Percentiles rank a stretch among this genome's conserved stretches.
Evolutionary conservation across 371 early-diverging fungal species (phyloP).

Genomic region (Synchytrium microbalum): DNA sequence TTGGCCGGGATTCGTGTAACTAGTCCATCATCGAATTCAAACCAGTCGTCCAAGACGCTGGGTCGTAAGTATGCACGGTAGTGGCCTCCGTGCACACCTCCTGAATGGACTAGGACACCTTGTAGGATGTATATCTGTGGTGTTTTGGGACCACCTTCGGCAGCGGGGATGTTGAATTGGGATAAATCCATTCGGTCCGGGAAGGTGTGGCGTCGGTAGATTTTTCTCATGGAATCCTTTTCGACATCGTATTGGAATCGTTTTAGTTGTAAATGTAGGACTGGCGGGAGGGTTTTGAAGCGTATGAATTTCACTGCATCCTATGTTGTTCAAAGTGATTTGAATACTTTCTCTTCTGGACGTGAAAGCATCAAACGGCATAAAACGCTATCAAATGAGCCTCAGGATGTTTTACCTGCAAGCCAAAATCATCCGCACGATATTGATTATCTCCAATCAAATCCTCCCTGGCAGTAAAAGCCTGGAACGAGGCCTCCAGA

Average conservation of each 20-base stretch:
- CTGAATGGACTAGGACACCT: conserved; percentile 34
- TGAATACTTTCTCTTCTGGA: no score
- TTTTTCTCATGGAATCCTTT: background rate
- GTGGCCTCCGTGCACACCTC: conserved; percentile 32
- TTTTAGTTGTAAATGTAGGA: background rate
- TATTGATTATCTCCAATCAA: background rate
- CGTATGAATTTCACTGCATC: background rate
- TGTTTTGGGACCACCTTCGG: background rate
- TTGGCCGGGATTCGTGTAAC: background rate
- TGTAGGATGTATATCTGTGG: conserved; percentile 11
- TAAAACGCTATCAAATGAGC: no score
- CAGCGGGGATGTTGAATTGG: background rate
- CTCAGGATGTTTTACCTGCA: background rate
- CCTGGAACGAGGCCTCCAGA: background rate
- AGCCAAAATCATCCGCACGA: background rate
- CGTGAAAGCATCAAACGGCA: no score
- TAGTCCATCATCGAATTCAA: background rate
- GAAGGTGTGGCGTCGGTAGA: background rate
- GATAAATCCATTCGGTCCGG: background rate
- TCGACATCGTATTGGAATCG: background rate
- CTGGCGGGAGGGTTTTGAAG: background rate
- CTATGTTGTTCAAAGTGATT: no score
- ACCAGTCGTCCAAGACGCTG: background rate
- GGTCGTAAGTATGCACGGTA: conserved; percentile 31
- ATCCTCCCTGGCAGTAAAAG: background rate